A percentile compares a stretch with the other conserved stretches of the same genome.
Conservation (phyloP, 495 filamentous ascomycete genomes). For the Aspergillus incahuasiensis region DNA sequence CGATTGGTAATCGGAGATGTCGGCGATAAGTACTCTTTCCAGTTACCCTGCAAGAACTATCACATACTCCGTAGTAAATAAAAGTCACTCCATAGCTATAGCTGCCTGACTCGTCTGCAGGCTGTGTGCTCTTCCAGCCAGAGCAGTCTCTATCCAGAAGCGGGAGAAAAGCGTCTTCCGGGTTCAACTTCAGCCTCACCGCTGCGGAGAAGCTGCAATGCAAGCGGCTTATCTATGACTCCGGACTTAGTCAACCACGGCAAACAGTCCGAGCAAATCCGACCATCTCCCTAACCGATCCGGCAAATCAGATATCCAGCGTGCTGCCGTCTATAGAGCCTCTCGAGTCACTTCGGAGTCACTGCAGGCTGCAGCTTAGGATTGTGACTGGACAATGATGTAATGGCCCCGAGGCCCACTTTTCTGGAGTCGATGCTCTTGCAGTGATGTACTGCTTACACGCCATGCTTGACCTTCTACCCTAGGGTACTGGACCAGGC, state of each 20-base stretch:
- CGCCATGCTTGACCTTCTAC: not conserved
- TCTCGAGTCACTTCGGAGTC: not conserved
- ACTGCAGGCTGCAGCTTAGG: not conserved
- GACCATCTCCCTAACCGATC: not conserved
- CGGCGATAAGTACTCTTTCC: not conserved
- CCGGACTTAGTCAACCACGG: not conserved
- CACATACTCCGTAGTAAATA: not conserved
- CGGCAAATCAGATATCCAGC: not conserved
- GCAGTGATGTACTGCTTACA: not conserved
- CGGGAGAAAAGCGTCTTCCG: too few relatives aligned
- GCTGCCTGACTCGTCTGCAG: not conserved
- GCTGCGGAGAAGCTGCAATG: not conserved
- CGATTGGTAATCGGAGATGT: slow-evolving; percentile 6
- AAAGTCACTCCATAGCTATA: not conserved
- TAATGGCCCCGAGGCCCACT: not conserved
- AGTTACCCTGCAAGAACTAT: not conserved
- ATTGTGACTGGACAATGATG: not conserved
- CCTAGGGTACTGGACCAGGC: not conserved
- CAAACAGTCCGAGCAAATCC: not conserved
- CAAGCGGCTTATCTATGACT: not conserved
- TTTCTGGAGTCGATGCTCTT: too few relatives aligned
- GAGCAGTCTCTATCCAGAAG: too few relatives aligned
- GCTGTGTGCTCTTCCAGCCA: not conserved
- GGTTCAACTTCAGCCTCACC: not conserved
- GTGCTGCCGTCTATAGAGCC: not conserved